These are phyloP conservation scores for Lyophyllum semitale DNA, from an alignment of 768 basidiomycete genomes.

Conservation along the genomic window DNA sequence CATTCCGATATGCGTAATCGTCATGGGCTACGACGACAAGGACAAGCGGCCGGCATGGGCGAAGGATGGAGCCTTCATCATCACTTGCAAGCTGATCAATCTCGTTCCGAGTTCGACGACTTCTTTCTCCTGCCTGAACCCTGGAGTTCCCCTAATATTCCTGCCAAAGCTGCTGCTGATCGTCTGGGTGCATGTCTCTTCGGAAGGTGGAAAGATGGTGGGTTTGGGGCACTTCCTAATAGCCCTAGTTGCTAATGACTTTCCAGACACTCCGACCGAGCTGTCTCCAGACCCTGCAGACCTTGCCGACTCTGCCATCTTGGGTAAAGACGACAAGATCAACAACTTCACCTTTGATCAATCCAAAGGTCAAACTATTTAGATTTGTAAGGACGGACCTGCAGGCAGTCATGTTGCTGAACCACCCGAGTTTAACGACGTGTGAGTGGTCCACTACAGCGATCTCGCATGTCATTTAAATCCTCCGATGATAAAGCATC, in stretches of 20 bases:
- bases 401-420: neutral
- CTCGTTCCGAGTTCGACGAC: slow-evolving; percentile 15
- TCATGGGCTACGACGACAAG: too few species aligned
- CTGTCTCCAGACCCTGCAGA: slow-evolving; percentile 16
- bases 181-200: too few species aligned
- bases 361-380: slow-evolving; percentile 3
- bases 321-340: slow-evolving; percentile 7
- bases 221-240: neutral
- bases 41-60: too few species aligned
- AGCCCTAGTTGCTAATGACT: neutral
- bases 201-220: slow-evolving; percentile 21
- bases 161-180: slow-evolving; percentile 5
- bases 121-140: slow-evolving; percentile 6
- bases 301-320: slow-evolving; percentile 9
- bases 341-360: slow-evolving; percentile 25
- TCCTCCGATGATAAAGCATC: neutral
- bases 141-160: slow-evolving; percentile 3
- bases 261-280: slow-evolving; percentile 14
- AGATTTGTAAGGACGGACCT: slow-evolving; percentile 9
- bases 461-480: neutral
- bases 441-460: neutral
- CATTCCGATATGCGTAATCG: slow-evolving; percentile 8
- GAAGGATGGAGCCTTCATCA: slow-evolving; percentile 12
- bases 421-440: slow-evolving; percentile 1
- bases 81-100: slow-evolving; percentile 12